Percentiles rank a stretch among this genome's conserved stretches.
phyloP scores from a whole-genome alignment of 805 yeast species.

The Yarrowia sp. region DNA sequence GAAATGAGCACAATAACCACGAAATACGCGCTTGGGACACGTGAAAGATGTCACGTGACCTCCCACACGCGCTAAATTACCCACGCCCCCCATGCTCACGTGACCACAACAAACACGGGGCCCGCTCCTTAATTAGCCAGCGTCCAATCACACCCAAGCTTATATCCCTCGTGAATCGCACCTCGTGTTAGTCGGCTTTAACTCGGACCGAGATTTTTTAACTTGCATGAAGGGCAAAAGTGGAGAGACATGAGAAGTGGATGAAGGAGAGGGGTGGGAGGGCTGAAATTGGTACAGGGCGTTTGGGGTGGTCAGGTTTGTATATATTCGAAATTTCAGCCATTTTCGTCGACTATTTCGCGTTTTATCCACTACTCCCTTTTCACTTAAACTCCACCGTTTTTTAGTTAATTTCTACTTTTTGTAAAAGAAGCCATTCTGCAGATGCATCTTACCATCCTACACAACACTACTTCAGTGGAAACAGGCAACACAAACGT shows the following conservation, averaged over 20 bases:
- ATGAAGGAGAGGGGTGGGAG: neutral
- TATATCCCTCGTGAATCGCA: constrained; percentile 17
- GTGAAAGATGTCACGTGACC: neutral
- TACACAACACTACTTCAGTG: constrained; percentile 28
- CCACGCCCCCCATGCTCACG: no score
- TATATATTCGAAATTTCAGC: neutral
- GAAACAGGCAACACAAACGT: neutral
- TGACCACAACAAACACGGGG: neutral
- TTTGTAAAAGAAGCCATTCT: constrained; percentile 4
- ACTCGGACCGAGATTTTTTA: constrained; percentile 27
- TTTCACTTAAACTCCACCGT: neutral
- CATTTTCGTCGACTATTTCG: neutral
- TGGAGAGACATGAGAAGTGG: neutral
- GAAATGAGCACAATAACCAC: no score
- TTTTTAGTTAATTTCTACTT: neutral
- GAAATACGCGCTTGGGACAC: neutral
- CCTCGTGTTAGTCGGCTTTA: constrained; percentile 33
- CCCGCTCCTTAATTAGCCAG: neutral
- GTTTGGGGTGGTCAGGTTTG: accelerated
- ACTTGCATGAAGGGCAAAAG: neutral
- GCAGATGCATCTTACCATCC: constrained; percentile 26
- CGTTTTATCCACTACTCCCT: neutral
- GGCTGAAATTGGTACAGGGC: neutral
- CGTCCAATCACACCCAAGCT: constrained; percentile 20
- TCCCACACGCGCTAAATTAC: no score